Conservation (phyloP, 2,329 filamentous ascomycete genomes). For the Colletotrichum agaves region DNA sequence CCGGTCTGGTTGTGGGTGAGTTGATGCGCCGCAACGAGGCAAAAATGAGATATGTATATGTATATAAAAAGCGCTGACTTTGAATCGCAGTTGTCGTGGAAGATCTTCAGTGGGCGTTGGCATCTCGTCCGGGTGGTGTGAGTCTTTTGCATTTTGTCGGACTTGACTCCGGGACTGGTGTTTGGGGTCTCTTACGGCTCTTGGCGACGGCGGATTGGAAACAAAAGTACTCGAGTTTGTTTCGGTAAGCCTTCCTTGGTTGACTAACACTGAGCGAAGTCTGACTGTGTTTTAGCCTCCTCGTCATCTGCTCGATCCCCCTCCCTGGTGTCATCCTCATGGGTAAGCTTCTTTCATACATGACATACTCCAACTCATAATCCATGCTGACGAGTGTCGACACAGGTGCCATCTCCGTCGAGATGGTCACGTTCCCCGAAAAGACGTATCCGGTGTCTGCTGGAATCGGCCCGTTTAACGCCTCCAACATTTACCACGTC, state of each 20-base stretch:
- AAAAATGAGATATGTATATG: too few species aligned
- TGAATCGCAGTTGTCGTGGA: constrained; percentile 13
- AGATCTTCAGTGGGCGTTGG: constrained; percentile 33
- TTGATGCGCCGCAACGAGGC: too few species aligned
- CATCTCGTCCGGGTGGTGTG: constrained; percentile 25
- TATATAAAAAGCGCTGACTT: too few species aligned
- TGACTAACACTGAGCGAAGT: neutral
- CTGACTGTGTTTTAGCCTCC: constrained; percentile 6
- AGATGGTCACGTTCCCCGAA: constrained; percentile 32
- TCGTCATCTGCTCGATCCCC: constrained; percentile 30
- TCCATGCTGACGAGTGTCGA: neutral
- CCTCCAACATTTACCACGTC: constrained; percentile 20
- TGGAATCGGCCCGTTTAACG: constrained; percentile 26
- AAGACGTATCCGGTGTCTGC: constrained; percentile 29
- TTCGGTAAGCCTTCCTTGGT: constrained; percentile 7
- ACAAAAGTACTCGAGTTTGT: constrained; percentile 31
- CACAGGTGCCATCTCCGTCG: constrained; percentile 17
- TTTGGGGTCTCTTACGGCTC: constrained; percentile 29
- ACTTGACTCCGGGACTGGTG: constrained; percentile 26
- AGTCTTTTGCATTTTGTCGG: constrained; percentile 31
- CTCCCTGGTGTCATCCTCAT: constrained; percentile 28
- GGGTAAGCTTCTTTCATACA: neutral
- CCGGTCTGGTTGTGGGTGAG: constrained; percentile 14
- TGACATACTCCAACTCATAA: rapidly evolving
- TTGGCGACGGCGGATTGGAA: constrained; percentile 30